Percentiles rank a stretch among this genome's conserved stretches.
Evolutionary conservation across 2,329 filamentous ascomycete species (phyloP).

Genomic region (Colletotrichum incanum): DNA sequence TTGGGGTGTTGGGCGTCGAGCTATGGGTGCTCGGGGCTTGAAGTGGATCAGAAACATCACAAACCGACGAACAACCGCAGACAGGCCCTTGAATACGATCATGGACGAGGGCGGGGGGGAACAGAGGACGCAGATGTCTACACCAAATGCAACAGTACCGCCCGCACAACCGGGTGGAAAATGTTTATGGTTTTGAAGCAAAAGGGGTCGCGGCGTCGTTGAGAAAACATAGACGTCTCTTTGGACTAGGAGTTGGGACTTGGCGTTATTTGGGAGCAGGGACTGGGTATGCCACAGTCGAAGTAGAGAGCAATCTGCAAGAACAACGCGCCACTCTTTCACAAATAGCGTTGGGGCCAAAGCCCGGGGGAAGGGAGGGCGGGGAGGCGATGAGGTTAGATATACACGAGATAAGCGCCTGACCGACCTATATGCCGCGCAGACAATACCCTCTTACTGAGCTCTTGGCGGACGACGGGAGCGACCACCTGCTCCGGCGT

Average conservation of each 20-base stretch:
- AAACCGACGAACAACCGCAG: background rate
- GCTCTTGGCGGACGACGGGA: background rate
- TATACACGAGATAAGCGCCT: background rate
- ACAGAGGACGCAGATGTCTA: background rate
- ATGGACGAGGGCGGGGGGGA: background rate
- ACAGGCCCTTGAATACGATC: background rate
- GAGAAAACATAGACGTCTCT: background rate
- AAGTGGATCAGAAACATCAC: background rate
- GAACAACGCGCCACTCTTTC: background rate
- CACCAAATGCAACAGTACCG: background rate
- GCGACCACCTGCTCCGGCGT: background rate
- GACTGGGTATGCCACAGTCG: background rate
- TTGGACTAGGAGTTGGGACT: background rate
- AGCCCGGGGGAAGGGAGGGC: background rate
- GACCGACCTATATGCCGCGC: background rate
- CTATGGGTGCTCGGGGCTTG: slow-evolving; percentile 87
- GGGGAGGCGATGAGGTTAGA: background rate
- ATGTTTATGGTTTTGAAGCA: background rate
- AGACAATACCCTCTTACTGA: background rate
- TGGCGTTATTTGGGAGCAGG: background rate
- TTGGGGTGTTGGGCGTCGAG: slow-evolving; percentile 91
- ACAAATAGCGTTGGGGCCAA: background rate
- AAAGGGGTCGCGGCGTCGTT: background rate
- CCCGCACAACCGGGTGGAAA: background rate
- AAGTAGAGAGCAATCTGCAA: background rate